A percentile compares a stretch with the other conserved stretches of the same genome.
Conservation (phyloP, 2,329 filamentous ascomycete genomes). For the Leptographium radiaticola region DNA sequence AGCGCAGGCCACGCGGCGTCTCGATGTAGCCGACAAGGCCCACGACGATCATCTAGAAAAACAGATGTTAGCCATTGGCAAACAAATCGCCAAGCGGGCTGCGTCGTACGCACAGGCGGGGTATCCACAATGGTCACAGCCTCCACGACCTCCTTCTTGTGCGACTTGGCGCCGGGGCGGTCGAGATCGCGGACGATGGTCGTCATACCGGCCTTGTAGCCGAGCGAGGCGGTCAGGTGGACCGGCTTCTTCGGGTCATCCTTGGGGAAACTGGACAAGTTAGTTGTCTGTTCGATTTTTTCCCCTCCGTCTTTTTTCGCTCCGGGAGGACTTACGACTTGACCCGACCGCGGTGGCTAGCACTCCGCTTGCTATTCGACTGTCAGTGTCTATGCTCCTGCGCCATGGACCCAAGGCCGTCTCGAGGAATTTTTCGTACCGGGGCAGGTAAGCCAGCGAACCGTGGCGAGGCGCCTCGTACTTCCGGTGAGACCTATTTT, state of each 20-base stretch:
- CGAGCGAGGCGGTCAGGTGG: conserved; percentile 95
- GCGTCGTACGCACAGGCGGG: conserved; percentile 85
- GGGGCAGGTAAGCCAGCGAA: conserved; percentile 72
- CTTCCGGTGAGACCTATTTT: conserved; percentile 38
- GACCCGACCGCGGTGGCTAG: conserved; percentile 42
- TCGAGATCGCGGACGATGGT: conserved; percentile 99
- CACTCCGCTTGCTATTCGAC: conserved; percentile 12
- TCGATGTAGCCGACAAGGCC: conserved; percentile 99
- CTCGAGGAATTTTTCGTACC: conserved; percentile 8
- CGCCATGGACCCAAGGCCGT: neutral
- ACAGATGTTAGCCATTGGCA: conserved; percentile 59
- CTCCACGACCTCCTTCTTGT: conserved; percentile 98
- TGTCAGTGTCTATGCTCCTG: conserved; percentile 6
- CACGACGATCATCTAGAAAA: conserved; percentile 91
- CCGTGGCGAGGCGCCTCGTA: conserved; percentile 87
- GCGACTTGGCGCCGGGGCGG: conserved; percentile 96
- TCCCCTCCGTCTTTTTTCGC: neutral
- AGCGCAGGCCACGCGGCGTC: conserved; percentile 97
- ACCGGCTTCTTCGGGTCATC: conserved; percentile 99
- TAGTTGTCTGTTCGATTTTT: neutral
- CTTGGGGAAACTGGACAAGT: conserved; percentile 76
- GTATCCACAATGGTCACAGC: conserved; percentile 81
- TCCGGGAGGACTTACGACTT: conserved; percentile 65
- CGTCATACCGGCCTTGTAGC: conserved; percentile 99
- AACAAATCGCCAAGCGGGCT: conserved; percentile 58